Conservation (phyloP, 2,329 filamentous ascomycete genomes). For the Malbranchea zuffiana region DNA sequence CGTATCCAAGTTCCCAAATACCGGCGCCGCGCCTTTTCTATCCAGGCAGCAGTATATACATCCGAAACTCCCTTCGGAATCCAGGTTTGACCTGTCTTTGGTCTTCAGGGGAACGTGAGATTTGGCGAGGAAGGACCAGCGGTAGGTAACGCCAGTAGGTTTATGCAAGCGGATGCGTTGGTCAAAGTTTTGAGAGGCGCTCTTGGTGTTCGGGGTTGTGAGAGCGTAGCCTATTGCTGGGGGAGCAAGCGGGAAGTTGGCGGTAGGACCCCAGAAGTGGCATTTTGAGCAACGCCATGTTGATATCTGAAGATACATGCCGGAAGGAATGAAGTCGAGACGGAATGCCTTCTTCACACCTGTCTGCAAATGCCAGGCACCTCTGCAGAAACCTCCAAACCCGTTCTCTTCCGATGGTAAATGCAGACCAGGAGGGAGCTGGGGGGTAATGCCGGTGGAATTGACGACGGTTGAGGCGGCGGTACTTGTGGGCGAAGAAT, state of each 20-base stretch:
- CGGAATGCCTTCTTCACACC: slow-evolving; percentile 26
- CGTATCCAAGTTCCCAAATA: slow-evolving; percentile 31
- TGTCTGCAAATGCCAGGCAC: slow-evolving; percentile 32
- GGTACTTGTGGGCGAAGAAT: too few relatives aligned
- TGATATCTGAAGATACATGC: slow-evolving; percentile 23
- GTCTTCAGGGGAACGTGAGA: slow-evolving; percentile 32
- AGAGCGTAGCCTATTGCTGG: slow-evolving; percentile 8
- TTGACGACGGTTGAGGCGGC: too few relatives aligned
- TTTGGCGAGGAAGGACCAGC: slow-evolving; percentile 40
- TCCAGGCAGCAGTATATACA: slow-evolving; percentile 40
- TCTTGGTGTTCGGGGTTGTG: slow-evolving; percentile 2
- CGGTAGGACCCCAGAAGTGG: slow-evolving; percentile 31
- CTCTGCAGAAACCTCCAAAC: slow-evolving; percentile 37
- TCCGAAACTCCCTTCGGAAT: slow-evolving; percentile 23
- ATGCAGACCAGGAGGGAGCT: slow-evolving; percentile 13
- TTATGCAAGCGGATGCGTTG: slow-evolving; percentile 20
- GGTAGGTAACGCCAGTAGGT: slow-evolving; percentile 31
- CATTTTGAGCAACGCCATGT: slow-evolving; percentile 35
- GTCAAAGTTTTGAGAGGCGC: slow-evolving; percentile 20
- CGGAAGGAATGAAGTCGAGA: slow-evolving; percentile 17
- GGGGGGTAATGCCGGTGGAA: too few relatives aligned
- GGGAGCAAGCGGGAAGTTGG: slow-evolving; percentile 14
- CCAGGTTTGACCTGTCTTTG: slow-evolving; percentile 15
- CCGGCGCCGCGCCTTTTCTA: slow-evolving; percentile 23
- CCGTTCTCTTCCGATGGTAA: slow-evolving; percentile 28